phyloP scores from a whole-genome alignment of 495 filamentous ascomycete species.

The Tuber aestivum region DNA sequence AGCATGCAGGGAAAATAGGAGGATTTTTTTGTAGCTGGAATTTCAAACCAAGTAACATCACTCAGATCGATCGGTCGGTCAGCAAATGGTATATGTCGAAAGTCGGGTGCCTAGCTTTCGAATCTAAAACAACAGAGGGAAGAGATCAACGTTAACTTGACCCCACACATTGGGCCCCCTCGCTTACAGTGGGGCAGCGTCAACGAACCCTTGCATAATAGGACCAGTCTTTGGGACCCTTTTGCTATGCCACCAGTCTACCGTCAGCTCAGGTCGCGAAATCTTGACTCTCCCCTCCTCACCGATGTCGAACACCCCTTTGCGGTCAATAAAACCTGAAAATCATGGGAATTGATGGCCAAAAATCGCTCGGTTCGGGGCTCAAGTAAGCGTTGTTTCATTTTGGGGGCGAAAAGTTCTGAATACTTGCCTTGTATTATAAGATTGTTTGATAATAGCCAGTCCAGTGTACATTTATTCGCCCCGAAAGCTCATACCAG shows the following conservation, averaged over 20 bases:
- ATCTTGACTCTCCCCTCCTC: constrained; percentile 17
- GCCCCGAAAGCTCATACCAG: background rate
- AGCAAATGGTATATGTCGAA: background rate
- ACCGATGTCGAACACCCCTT: constrained; percentile 11
- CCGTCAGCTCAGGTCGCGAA: too few relatives aligned
- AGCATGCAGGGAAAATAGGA: background rate
- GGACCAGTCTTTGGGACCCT: constrained; percentile 19
- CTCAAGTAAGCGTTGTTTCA: background rate
- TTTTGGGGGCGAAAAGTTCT: background rate
- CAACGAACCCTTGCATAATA: constrained; percentile 25
- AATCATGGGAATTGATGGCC: background rate
- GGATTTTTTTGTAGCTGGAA: background rate
- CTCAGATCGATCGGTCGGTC: background rate
- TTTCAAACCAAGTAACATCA: background rate
- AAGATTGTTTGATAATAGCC: background rate
- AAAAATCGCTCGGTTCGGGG: background rate
- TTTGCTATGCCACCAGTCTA: constrained; percentile 17
- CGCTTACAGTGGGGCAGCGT: constrained; percentile 24
- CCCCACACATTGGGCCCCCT: constrained; percentile 16
- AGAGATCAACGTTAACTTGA: constrained; percentile 7
- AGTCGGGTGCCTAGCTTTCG: background rate
- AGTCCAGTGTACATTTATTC: background rate
- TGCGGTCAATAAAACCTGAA: background rate
- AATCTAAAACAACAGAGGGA: background rate
- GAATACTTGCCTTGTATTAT: background rate